Base-by-base conservation (phyloP, 139 green algal species). In the Pleodorina starrii region DNA sequence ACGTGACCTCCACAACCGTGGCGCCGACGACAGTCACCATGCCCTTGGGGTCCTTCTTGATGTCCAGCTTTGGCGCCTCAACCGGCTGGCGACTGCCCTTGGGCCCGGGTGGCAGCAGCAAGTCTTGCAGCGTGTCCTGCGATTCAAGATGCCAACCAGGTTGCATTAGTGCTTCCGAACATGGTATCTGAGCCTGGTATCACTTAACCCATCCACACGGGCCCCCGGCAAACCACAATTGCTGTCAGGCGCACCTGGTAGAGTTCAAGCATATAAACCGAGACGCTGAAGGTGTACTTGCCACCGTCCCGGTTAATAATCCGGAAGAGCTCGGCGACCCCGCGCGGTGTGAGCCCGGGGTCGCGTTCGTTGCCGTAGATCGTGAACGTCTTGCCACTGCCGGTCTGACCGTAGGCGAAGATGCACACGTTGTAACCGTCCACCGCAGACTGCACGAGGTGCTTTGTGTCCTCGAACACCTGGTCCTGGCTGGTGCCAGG, bases 21-120 rank as follows among this genome's bases (percentile, higher is more conserved):
- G 97, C 96, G 6, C 97, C 97, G 10, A 95, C 90, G 29, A 99
- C 97, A 3, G 92, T 96, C 4, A 99, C 98, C 93, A 99, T 95
- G 85, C 98, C 98, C 93, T 97, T 98, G 68, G 93, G 80, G 90
- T 99, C 98, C 91, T 98, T 99, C 95, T 99, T 99, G 93, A 99
- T 99, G 77, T 99, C 98, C 43, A 99, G 95, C 93, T 96, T 97
- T 25, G 94, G 93, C 36, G 57, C 32, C 38, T 91, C 90, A 43
- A 46, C 1, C 10, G n/a, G 74, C 51, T 72, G 60, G 40, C 63
- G 72, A 6, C 60, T 23, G 54, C 44, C 46, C 85, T 92, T 92
- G 16, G 84, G 66, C 68, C 10, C 25, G 21, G 91, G 50, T 19
- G 91, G 92, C 66, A 96, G 92, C 60, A 99, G 96, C 88, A 99